Base-by-base conservation (phyloP, 768 basidiomycete species). In the Psilocybe sp. region DNA sequence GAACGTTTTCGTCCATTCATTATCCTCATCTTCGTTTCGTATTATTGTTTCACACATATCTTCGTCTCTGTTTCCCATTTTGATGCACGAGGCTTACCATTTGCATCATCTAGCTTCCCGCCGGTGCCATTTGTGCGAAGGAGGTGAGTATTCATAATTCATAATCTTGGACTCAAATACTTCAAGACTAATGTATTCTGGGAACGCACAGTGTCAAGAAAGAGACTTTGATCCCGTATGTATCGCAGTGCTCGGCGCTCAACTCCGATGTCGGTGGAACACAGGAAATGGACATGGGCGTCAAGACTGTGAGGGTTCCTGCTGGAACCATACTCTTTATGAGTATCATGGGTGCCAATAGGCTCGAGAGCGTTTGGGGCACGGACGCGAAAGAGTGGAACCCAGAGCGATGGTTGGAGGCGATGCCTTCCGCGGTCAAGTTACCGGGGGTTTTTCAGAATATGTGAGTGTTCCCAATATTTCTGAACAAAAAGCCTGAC, bases 301-400 rank as follows among this genome's bases (percentile, higher is more conserved):
- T 70, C 5, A 56, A 66, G 5, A 52, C 64, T 12, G 60, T 82
- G 8, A 65, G 65, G 1, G 64, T 82, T 11, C 78, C 78, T 4
- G 68, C 67, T 18, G 77, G 74, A 28, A 79, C 78, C 3, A 78
- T 69, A 1, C 39, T 81, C 18, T 74, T 81, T 40, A 65, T 81
- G 32, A 69, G 75, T 1, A 75, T 82, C 37, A 62, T 72, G 5
- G 74, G 72, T 1, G 69, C 69, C 19, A 81, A 83, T 53, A 65
- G 77, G 9, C 63, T 78, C 15, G 71, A 74, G 52, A 69, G 70
- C 5, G 58, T 82, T 0, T 82, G 80, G 82, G 81, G 82, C 9
- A 46, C 60, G 12, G 70, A 73, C 44, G 71, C 73, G 6, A 67
- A 69, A 37, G 68, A 78, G 47, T 83, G 81, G 79, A 75, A 71